Evolutionary conservation across 768 basidiomycete species (phyloP), one percentile per base, ranked within the genome.

Genomic region (Kwoniella heveanensis): DNA sequence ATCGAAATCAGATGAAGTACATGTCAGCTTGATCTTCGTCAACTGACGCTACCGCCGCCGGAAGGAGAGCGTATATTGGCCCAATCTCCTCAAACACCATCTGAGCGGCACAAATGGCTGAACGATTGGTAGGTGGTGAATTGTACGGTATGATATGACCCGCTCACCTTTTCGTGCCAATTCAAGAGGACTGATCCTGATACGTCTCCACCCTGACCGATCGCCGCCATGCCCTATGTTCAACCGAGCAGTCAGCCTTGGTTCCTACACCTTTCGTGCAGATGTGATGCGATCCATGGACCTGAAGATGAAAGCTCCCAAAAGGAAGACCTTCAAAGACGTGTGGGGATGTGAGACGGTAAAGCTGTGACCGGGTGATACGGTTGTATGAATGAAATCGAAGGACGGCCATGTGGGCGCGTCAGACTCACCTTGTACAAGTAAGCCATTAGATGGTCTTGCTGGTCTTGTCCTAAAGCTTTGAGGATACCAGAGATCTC

Each of bases 371-470:
- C n/a, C n/a, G n/a, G n/a, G n/a, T n/a, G n/a, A n/a, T n/a, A n/a
- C n/a, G n/a, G n/a, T n/a, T n/a, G n/a, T n/a, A n/a, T n/a, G n/a
- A n/a, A n/a, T n/a, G n/a, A n/a, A n/a, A n/a, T 48, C 32, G 32
- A 5, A 32, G 32, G 13, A 32, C 13, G 13, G 5, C 32, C 5
- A 32, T 13, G 32, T 32, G 13, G 13, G 32, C 5, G 32, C 32
- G 32, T 17, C 10, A 21, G 36, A 56, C 77, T 54, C 29, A 78
- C 79, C 69, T 98, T 98, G 86, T 97, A 98, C 17, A 98, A 83
- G 76, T 95, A 98, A 78, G 94, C 95, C 95, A 96, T 98, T 57
- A 97, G 84, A 30, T 88, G 90, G 75, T 96, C 95, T 55, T 82
- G 80, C 50, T 80, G 78, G 0, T 69, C 67, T 2, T 69, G 69